Percentiles rank a stretch among this genome's conserved stretches.
phyloP scores from a whole-genome alignment of 202 grass and related monocot species.

The Saccharum hybrid region DNA sequence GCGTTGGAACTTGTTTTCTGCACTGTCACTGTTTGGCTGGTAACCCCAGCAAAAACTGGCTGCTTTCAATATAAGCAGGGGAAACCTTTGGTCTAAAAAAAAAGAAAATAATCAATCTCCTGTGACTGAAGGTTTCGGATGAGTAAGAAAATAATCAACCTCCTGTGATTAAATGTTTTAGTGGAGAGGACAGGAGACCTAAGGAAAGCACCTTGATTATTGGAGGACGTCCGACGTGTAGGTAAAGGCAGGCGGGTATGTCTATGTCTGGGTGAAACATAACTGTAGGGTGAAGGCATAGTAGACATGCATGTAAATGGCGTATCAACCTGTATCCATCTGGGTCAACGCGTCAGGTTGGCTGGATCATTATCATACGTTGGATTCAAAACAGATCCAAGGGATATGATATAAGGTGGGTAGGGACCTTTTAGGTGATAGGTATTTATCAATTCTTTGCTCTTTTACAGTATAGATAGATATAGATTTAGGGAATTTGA shows the following conservation, averaged over 20 bases:
- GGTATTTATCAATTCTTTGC: not conserved
- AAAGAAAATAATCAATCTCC: not conserved
- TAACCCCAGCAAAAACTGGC: too few relatives aligned
- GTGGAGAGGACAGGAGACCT: not conserved
- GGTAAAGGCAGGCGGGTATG: not conserved
- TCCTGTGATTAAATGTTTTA: not conserved
- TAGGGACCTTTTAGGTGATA: not conserved
- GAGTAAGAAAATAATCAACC: not conserved
- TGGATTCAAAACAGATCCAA: not conserved
- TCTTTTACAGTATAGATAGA: not conserved
- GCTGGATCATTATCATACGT: not conserved
- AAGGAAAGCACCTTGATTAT: not conserved
- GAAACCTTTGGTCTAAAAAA: too few relatives aligned
- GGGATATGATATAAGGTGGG: not conserved
- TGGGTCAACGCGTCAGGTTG: not conserved
- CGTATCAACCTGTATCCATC: not conserved
- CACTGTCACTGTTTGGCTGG: too few relatives aligned
- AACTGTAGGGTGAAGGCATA: not conserved
- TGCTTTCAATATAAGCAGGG: too few relatives aligned
- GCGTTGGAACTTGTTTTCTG: too few relatives aligned
- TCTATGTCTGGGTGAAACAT: not conserved
- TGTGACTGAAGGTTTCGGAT: not conserved
- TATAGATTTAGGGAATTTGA: not conserved
- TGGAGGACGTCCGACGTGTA: not conserved
- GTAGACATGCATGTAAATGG: not conserved